Percentiles rank a stretch among this genome's conserved stretches.
Conservation (phyloP, 1,284 basidiomycete species). For the Heliocybe sulcata region DNA sequence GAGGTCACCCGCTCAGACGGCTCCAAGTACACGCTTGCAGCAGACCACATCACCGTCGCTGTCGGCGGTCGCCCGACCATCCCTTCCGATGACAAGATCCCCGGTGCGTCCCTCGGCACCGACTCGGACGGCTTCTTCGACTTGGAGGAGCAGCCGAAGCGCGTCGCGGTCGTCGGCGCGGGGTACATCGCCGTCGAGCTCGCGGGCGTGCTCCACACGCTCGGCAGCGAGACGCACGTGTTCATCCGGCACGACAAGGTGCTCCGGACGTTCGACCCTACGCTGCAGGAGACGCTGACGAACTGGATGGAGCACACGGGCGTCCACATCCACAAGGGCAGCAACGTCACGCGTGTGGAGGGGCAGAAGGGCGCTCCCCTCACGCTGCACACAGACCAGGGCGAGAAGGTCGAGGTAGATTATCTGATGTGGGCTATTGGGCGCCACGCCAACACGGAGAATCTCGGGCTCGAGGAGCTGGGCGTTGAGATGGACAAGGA, state of each 20-base stretch:
- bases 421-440: conserved; percentile 94
- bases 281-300: conserved; percentile 82
- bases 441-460: conserved; percentile 74
- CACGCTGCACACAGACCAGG: conserved; percentile 64
- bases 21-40: conserved; percentile 57
- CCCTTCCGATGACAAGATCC: conserved; percentile 77
- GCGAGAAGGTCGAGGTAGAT: conserved; percentile 82
- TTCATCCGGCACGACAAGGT: conserved; percentile 88
- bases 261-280: conserved; percentile 89
- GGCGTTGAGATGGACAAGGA: conserved; percentile 74
- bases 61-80: conserved; percentile 83
- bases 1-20: conserved; percentile 64
- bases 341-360: conserved; percentile 74
- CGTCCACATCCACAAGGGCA: conserved; percentile 78
- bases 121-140: conserved; percentile 97
- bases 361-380: conserved; percentile 62
- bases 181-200: conserved; percentile 98
- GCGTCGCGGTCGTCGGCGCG: conserved; percentile 92
- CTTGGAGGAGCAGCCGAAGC: conserved; percentile 83
- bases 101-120: conserved; percentile 87
- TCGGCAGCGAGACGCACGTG: conserved; percentile 88
- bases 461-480: conserved; percentile 72
- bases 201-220: conserved; percentile 82
- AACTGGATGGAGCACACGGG: conserved; percentile 95
- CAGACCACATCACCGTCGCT: conserved; percentile 78